phyloP scores from a whole-genome alignment of 208 protist genomes.

The Leishmania lainsoni region DNA sequence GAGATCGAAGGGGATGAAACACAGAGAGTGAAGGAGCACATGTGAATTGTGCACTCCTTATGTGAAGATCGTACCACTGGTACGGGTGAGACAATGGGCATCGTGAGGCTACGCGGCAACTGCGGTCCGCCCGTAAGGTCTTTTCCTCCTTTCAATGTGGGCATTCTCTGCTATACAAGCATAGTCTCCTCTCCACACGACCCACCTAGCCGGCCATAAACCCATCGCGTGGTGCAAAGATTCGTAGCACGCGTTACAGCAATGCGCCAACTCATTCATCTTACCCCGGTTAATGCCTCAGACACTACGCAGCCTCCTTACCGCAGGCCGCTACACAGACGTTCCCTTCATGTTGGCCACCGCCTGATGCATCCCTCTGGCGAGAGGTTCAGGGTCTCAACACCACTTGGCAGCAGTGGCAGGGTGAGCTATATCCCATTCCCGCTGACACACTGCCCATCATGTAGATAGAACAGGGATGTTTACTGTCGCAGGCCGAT shows the following conservation, averaged over 20 bases:
- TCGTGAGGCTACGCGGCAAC: neutral
- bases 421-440: neutral
- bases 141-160: neutral
- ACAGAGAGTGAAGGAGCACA: neutral
- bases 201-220: no score
- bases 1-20: neutral
- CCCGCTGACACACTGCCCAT: neutral
- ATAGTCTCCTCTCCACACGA: no score
- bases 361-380: no score
- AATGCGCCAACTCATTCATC: neutral
- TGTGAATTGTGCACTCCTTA: neutral
- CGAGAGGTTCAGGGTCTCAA: no score
- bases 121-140: neutral
- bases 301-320: neutral
- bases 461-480: no score
- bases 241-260: neutral
- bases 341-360: no score
- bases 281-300: neutral
- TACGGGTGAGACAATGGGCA: neutral
- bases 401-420: no score
- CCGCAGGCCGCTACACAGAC: no score
- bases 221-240: neutral
- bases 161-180: no score
- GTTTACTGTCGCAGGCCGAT: no score
- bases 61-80: neutral